These are phyloP conservation scores for Monosporascus sp. DNA, from an alignment of 2,329 filamentous ascomycete species.

Conservation along the genomic window DNA sequence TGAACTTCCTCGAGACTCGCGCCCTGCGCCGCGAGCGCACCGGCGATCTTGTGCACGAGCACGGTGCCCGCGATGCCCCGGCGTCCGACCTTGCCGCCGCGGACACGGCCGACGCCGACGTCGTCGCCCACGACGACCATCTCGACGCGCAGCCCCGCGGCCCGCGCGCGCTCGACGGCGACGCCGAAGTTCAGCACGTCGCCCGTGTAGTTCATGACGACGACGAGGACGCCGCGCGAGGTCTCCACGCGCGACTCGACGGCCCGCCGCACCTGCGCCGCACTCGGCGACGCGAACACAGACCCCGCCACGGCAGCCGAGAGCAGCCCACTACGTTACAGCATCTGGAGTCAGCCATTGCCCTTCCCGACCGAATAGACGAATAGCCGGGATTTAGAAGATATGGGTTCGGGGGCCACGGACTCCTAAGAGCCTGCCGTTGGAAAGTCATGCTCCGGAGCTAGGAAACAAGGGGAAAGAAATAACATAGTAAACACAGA, in stretches of 20 bases:
- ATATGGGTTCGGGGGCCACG: too few relatives aligned
- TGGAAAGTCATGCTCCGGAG: too few relatives aligned
- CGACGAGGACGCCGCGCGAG: conserved; percentile 73
- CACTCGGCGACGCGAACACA: conserved; percentile 76
- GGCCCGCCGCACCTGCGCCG: conserved; percentile 75
- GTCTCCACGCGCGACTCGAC: conserved; percentile 68
- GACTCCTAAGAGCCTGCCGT: too few relatives aligned
- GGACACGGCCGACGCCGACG: conserved; percentile 75
- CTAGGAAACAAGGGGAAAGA: too few relatives aligned
- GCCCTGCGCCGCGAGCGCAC: conserved; percentile 73
- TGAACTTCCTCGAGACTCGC: conserved; percentile 64
- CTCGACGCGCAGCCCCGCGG: conserved; percentile 69
- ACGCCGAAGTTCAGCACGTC: conserved; percentile 90
- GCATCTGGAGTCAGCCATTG: too few relatives aligned
- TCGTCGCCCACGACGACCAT: conserved; percentile 94
- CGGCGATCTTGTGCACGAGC: conserved; percentile 83
- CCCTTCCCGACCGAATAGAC: too few relatives aligned
- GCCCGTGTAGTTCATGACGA: conserved; percentile 93
- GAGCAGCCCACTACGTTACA: conserved; percentile 53
- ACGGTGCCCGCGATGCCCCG: conserved; percentile 89
- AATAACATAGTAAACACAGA: too few relatives aligned
- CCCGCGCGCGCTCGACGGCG: conserved; percentile 86
- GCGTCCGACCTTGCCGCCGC: conserved; percentile 86
- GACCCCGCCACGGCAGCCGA: conserved; percentile 79
- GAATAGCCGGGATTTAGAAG: too few relatives aligned